phyloP scores from a whole-genome alignment of 1,139 yeast species.

The Candida glucosophila region DNA sequence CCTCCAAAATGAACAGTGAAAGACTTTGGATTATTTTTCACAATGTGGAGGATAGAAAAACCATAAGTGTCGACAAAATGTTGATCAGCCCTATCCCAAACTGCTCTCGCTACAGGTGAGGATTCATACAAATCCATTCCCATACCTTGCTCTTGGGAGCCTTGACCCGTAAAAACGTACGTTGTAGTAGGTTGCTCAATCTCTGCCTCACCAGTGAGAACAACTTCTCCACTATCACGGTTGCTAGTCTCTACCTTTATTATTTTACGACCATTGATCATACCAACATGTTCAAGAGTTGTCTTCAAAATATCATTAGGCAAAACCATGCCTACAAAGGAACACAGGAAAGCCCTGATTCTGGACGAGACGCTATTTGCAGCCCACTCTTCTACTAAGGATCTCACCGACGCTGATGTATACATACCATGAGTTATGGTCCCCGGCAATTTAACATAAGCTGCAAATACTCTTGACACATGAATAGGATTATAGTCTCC shows the following conservation, averaged over 20 bases:
- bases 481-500: constrained; percentile 99
- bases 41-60: constrained; percentile 92
- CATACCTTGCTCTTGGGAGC: constrained; percentile 99
- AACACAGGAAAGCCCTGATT: constrained; percentile 89
- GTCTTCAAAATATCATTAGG: constrained; percentile 91
- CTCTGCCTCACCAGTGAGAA: constrained; percentile 92
- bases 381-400: constrained; percentile 96
- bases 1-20: constrained; percentile 96
- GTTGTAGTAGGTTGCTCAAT: constrained; percentile 97
- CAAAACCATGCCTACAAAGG: constrained; percentile 92
- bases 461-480: constrained; percentile 90
- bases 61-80: constrained; percentile 94
- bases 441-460: constrained; percentile 90
- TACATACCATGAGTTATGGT: constrained; percentile 99
- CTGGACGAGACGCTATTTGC: constrained; percentile 94
- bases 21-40: constrained; percentile 91
- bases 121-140: constrained; percentile 97
- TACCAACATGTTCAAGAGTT: constrained; percentile 89
- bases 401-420: constrained; percentile 91
- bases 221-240: constrained; percentile 67
- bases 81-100: constrained; percentile 95
- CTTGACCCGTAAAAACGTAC: constrained; percentile 98
- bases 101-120: constrained; percentile 86
- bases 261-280: constrained; percentile 98
- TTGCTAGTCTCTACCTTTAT: constrained; percentile 86